Evolutionary conservation across 176 grass and related monocot genomes (phyloP).

Genomic region (Eleusine indica): DNA sequence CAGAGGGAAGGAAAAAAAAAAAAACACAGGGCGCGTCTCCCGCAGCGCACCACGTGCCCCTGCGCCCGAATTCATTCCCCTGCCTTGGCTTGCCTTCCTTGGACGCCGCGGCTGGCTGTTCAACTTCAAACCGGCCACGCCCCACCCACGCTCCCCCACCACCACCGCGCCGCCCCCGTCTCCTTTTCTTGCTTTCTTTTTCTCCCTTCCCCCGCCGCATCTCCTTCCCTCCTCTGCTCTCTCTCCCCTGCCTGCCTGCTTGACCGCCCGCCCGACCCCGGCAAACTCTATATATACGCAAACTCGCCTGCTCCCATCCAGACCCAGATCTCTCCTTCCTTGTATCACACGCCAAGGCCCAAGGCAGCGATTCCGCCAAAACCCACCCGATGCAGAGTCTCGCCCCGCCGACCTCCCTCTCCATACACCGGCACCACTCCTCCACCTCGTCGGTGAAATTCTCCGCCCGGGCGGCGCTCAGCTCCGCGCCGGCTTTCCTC

Average conservation of each 20-base stretch:
- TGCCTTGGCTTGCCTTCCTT: neutral
- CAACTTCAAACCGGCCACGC: slow-evolving; percentile 48
- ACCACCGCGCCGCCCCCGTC: neutral
- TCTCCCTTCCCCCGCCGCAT: neutral
- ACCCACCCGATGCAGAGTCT: slow-evolving; percentile 35
- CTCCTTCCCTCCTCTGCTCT: too few species aligned
- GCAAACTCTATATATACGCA: slow-evolving; percentile 57
- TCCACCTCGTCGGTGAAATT: slow-evolving; percentile 10
- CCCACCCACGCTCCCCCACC: neutral
- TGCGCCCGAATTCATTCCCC: neutral
- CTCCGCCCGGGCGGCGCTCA: slow-evolving; percentile 37
- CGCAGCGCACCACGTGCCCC: slow-evolving; percentile 58
- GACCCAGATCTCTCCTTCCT: neutral
- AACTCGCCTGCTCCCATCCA: neutral
- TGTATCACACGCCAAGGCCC: neutral
- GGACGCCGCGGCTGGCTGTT: slow-evolving; percentile 20
- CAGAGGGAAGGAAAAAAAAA: too few species aligned
- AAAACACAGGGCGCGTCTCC: neutral
- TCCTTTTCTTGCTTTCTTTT: too few species aligned
- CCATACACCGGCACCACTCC: slow-evolving; percentile 37
- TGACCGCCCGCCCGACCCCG: neutral
- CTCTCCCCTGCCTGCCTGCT: neutral
- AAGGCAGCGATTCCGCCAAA: neutral
- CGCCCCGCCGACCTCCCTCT: slow-evolving; percentile 32
- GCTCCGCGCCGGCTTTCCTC: slow-evolving; percentile 8